Base-by-base conservation (phyloP, 768 basidiomycete species). In the Pulveroboletus sp. region DNA sequence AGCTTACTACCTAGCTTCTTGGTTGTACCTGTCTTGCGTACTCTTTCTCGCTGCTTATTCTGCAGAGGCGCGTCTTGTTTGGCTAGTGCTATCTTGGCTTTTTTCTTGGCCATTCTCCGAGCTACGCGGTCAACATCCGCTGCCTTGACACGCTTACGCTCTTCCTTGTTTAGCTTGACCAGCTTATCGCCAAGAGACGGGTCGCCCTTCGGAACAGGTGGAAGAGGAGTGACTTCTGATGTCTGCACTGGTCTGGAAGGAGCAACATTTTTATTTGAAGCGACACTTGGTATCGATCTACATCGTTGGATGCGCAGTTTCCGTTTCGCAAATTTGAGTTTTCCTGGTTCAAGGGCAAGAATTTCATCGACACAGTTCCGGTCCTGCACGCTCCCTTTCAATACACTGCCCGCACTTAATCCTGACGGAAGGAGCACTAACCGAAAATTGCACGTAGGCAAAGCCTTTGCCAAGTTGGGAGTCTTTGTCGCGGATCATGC, bases 381-480 rank as follows among this genome's bases (percentile, higher is more conserved):
- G 57, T 96, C 92, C 94, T 98, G 57, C 8, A 32, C 4, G 39
- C 15, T 8, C 6, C 1, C 21, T 27, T 31, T 57, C 50, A 55
- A 33, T 35, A 18, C 14, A 24, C 30, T 43, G 14, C 38, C 39
- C 37, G 5, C 35, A 33, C 14, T 6, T 15, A 15, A 44, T 40
- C 26, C 41, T 3, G 15, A 37, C 3, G 24, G 42, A 50, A 27
- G 17, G 31, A 0, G n/a, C 21, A 52, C 54, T 39, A 41, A 95
- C 95, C 49, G 73, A 66, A 55, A 97, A 90, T 58, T 92, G 85
- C 17, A 98, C 83, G 61, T 97, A 96, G 9, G 88, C 92, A 65
- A 97, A 94, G 5, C 94, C 94, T 70, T 95, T 96, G 11, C 94
- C 95, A 12, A 97, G 78, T 57, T 93, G 92, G 1, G 92, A 96